Percentiles rank a stretch among this genome's conserved stretches.
Evolutionary conservation across 257 asterid genomes (phyloP).

Genomic region (Dorcoceras hygrometricum): DNA sequence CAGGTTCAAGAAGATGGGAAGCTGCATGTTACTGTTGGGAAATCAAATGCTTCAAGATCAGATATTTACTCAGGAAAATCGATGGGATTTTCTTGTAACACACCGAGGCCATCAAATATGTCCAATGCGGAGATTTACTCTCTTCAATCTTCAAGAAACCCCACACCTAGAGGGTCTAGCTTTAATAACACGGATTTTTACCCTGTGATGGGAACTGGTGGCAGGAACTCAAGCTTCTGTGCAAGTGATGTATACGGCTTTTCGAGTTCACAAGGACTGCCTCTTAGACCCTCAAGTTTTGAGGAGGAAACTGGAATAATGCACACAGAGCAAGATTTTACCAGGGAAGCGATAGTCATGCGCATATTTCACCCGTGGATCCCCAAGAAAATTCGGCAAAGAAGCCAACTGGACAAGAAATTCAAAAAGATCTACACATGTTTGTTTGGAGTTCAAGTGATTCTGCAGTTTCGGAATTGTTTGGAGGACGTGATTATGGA

Average conservation of each 20-base stretch:
- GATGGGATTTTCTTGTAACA: conserved; percentile 50
- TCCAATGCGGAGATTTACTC: conserved; percentile 92
- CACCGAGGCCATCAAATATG: conserved; percentile 76
- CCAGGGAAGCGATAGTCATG: conserved; percentile 27
- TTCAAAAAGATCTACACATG: conserved; percentile 82
- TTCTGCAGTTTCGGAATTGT: conserved; percentile 89
- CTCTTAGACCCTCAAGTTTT: conserved; percentile 72
- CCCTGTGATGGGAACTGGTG: conserved; percentile 64
- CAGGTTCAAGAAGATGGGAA: conserved; percentile 77
- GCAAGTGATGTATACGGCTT: conserved; percentile 59
- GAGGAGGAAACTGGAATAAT: conserved; percentile 57
- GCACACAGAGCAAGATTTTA: conserved; percentile 43
- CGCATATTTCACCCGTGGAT: conserved; percentile 54
- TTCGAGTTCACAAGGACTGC: conserved; percentile 56
- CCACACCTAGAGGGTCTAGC: conserved; percentile 88
- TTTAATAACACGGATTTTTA: conserved; percentile 77
- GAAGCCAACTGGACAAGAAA: conserved; percentile 55
- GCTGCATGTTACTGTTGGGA: conserved; percentile 73
- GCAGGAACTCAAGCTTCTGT: conserved; percentile 68
- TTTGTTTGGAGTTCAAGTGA: conserved; percentile 94
- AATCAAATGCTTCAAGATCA: conserved; percentile 77
- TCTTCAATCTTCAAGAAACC: conserved; percentile 74
- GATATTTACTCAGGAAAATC: conserved; percentile 71
- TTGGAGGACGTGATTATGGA: conserved; percentile 67
- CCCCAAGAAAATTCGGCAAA: conserved; percentile 40